phyloP scores from a whole-genome alignment of 2,329 filamentous ascomycete species.

The Sarocladiaceae sp. region DNA sequence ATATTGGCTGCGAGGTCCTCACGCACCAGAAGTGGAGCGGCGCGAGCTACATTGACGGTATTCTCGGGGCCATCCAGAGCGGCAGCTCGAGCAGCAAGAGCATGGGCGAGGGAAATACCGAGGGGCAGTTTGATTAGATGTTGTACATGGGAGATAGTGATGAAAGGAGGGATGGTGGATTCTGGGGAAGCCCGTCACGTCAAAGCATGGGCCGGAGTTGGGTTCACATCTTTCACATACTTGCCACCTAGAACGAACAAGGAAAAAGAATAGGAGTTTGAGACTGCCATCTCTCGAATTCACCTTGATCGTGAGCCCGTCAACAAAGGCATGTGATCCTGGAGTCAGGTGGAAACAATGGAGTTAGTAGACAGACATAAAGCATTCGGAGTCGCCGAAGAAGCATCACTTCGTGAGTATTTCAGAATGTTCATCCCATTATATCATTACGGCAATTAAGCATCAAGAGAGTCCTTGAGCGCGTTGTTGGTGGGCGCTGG shows the following conservation, averaged over 20 bases:
- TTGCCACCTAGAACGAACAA: too few species aligned
- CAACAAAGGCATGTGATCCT: too few species aligned
- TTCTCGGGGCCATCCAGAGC: constrained; percentile 83
- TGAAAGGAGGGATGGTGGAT: too few species aligned
- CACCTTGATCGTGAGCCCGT: not conserved
- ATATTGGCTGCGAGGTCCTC: constrained; percentile 82
- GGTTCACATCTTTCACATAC: not conserved
- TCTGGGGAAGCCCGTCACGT: too few species aligned
- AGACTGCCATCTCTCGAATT: not conserved
- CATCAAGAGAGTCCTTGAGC: constrained; percentile 36
- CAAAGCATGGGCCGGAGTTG: not conserved
- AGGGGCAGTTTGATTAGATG: constrained; percentile 53
- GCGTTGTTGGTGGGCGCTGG: constrained; percentile 55
- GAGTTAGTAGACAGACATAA: too few species aligned
- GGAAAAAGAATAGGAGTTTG: not conserved
- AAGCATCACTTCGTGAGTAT: too few species aligned
- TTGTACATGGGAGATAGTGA: not conserved
- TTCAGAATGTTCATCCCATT: constrained; percentile 14
- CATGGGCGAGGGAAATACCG: constrained; percentile 93
- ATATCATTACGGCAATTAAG: constrained; percentile 16
- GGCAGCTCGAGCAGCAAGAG: constrained; percentile 84
- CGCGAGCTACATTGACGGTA: constrained; percentile 73
- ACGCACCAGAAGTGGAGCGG: constrained; percentile 87
- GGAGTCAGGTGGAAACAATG: too few species aligned
- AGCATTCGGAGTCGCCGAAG: too few species aligned